Percentiles rank a stretch among this genome's conserved stretches.
Evolutionary conservation across 2,329 filamentous ascomycete genomes (phyloP).

Genomic region (Fusarium protoensiforme): DNA sequence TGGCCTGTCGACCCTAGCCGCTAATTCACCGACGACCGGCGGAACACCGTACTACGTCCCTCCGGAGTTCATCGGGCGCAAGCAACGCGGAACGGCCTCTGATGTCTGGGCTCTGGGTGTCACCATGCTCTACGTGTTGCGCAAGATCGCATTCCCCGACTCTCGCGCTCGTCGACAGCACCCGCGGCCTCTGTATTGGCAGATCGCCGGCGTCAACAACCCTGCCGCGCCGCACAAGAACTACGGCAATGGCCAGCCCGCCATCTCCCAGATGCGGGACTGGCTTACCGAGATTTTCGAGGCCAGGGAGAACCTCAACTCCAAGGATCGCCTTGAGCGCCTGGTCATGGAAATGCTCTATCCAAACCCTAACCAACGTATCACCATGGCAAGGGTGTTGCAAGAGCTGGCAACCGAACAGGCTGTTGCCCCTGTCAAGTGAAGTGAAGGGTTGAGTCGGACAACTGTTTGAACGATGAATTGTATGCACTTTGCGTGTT

Average conservation of each 20-base stretch:
- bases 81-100: conserved; percentile 63
- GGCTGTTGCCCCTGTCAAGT: conserved; percentile 14
- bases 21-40: conserved; percentile 60
- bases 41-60: conserved; percentile 72
- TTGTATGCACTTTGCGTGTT: conserved; percentile 6
- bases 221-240: conserved; percentile 46
- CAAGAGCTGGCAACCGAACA: conserved; percentile 53
- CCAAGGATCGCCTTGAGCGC: conserved; percentile 61
- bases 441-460: background rate
- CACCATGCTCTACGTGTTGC: conserved; percentile 69
- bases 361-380: conserved; percentile 61
- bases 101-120: conserved; percentile 71
- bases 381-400: conserved; percentile 65
- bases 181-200: conserved; percentile 65
- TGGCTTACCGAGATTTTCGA: conserved; percentile 66
- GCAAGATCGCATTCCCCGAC: conserved; percentile 67
- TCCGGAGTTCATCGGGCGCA: conserved; percentile 68
- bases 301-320: conserved; percentile 58
- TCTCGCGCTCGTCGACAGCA: conserved; percentile 59
- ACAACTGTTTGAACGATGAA: conserved; percentile 15
- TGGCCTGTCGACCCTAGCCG: conserved; percentile 63
- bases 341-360: conserved; percentile 66
- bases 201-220: conserved; percentile 66
- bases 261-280: conserved; percentile 64
- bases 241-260: conserved; percentile 52